These are phyloP conservation scores for Pestalotiopsis sp. DNA, from an alignment of 2,329 filamentous ascomycete species.

Conservation along the genomic window DNA sequence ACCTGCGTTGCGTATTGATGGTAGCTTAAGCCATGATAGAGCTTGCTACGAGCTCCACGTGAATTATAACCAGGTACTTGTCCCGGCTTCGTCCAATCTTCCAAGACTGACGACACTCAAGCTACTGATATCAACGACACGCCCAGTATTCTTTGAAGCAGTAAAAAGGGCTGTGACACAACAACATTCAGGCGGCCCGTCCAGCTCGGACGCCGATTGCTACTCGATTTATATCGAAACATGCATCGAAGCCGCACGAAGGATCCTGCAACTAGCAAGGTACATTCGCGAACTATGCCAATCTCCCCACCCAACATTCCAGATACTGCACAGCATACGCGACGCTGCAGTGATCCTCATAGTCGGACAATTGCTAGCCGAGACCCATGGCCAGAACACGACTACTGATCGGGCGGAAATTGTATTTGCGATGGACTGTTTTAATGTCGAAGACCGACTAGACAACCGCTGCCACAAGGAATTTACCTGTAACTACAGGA, in stretches of 20 bases:
- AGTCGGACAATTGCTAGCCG: slow-evolving; percentile 45
- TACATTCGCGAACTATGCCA: slow-evolving; percentile 39
- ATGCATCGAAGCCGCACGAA: slow-evolving; percentile 47
- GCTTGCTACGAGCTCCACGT: slow-evolving; percentile 50
- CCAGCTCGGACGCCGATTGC: slow-evolving; percentile 30
- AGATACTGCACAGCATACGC: slow-evolving; percentile 51
- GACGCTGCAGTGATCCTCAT: slow-evolving; percentile 52
- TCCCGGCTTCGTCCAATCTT: background rate
- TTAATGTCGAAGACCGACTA: slow-evolving; percentile 40
- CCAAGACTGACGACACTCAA: slow-evolving; percentile 21
- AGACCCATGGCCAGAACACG: slow-evolving; percentile 30
- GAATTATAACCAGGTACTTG: slow-evolving; percentile 45
- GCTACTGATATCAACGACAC: slow-evolving; percentile 50
- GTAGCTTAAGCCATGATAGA: slow-evolving; percentile 41
- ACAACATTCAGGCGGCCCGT: slow-evolving; percentile 33
- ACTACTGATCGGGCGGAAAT: slow-evolving; percentile 29
- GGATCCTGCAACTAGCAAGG: slow-evolving; percentile 47
- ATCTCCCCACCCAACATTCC: slow-evolving; percentile 43
- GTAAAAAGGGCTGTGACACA: slow-evolving; percentile 50
- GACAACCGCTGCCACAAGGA: slow-evolving; percentile 41
- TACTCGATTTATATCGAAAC: slow-evolving; percentile 34
- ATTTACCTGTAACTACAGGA: slow-evolving; percentile 40
- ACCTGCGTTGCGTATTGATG: slow-evolving; percentile 37
- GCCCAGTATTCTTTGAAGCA: slow-evolving; percentile 49
- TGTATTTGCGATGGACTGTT: slow-evolving; percentile 42